phyloP scores from a whole-genome alignment of 2,329 filamentous ascomycete species.

The Pseudogymnoascus pannorum region DNA sequence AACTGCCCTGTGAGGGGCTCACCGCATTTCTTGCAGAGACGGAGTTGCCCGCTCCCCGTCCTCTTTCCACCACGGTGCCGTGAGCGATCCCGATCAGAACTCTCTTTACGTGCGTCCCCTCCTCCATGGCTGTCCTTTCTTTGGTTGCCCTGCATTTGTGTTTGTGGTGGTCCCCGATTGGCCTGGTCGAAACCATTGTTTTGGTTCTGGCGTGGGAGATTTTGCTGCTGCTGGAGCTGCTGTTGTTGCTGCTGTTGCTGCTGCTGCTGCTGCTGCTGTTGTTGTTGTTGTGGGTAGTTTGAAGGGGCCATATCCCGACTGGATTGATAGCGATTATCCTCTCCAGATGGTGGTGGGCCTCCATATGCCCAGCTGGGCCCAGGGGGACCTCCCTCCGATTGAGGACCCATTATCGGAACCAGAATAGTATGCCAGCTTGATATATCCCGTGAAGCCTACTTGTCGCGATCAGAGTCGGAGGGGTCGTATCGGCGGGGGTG shows the following conservation, averaged over 20 bases:
- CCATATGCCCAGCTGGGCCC: slow-evolving; percentile 23
- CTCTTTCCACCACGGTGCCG: slow-evolving; percentile 43
- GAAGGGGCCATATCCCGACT: slow-evolving; percentile 17
- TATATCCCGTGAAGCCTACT: background rate
- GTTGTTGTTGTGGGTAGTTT: slow-evolving; percentile 2
- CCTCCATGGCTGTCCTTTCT: background rate
- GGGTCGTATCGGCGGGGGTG: slow-evolving; percentile 13
- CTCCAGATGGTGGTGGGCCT: background rate
- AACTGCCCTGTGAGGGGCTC: slow-evolving; percentile 89
- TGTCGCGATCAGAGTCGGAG: slow-evolving; percentile 3
- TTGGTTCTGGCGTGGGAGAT: slow-evolving; percentile 19
- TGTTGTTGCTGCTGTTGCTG: background rate
- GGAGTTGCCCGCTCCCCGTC: slow-evolving; percentile 51
- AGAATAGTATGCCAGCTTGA: slow-evolving; percentile 1
- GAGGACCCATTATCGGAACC: slow-evolving; percentile 27
- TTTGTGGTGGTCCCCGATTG: slow-evolving; percentile 18
- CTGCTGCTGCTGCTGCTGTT: background rate
- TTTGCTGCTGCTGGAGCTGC: background rate
- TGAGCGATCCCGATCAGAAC: slow-evolving; percentile 48
- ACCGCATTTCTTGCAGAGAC: slow-evolving; percentile 79
- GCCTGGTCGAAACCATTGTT: slow-evolving; percentile 24
- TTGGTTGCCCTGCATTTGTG: slow-evolving; percentile 15
- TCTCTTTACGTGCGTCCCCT: background rate
- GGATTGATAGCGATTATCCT: slow-evolving; percentile 17
- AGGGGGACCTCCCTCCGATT: slow-evolving; percentile 30